Base-by-base conservation (phyloP, 225 moss, liverwort and hornwort genomes). In the Polytrichum commune region DNA sequence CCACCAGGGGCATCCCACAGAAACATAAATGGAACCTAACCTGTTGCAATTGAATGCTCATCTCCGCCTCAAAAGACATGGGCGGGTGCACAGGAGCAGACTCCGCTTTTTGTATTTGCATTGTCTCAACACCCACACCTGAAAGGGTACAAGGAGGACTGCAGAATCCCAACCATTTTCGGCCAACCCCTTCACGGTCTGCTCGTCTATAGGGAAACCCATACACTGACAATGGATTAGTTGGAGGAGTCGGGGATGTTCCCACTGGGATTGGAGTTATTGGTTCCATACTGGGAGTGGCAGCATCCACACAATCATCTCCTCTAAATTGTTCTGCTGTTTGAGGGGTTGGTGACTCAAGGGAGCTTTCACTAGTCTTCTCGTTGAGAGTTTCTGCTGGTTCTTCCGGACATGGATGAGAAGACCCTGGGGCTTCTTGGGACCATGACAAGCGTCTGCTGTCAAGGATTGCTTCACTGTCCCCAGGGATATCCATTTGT, bases 161-260 rank as follows among this genome's bases (percentile, higher is more conserved):
- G 68, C 87, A 81, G 65, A 88, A 88, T 55, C 81, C 81, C 77
- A 85, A 61, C 82, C 84, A 79, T 73, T 77, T 82, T 75, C 69
- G 84, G 23, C 20, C 71, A 62, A 85, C 75, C 32, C 85, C 88
- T 65, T 77, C 82, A 62, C 27, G 62, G 29, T 29, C 77, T 79
- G 75, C 80, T 67, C 77, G 62, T 29, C 73, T 72, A 68, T 82
- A 87, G 18, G 79, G 77, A 30, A 78, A 54, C 26, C 79, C 84
- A 66, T 82, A 85, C 19, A 33, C 29, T 55, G 75, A 71, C 53
- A 72, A 79, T 27, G 84, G 66, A 54, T 85, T 82, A 38, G 77
- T 80, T 66, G 88, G 85, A 82, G 88, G 88, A 38, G 88, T 88
- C 72, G 85, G 82, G 54, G 88, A 88, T 57, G 79, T 74, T 71